phyloP scores from a whole-genome alignment of 2,329 filamentous ascomycete species.

The Aspergillus aculeatinus region DNA sequence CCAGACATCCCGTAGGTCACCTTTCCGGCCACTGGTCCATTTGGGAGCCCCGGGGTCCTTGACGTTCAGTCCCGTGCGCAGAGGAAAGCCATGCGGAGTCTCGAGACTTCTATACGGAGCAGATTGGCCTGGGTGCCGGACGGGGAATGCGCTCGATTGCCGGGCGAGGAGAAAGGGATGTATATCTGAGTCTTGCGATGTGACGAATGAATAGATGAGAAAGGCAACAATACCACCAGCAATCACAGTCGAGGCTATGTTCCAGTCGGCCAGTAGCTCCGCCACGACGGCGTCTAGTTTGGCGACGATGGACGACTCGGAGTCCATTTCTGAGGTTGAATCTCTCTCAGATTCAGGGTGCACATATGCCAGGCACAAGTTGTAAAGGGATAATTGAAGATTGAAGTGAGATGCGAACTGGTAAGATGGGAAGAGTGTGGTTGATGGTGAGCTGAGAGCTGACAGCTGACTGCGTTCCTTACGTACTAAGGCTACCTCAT shows the following conservation, averaged over 20 bases:
- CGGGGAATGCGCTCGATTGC: conserved; percentile 73
- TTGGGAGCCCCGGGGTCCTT: conserved; percentile 76
- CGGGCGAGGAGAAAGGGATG: conserved; percentile 88
- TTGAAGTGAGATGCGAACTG: not conserved
- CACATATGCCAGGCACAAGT: not conserved
- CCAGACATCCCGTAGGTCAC: conserved; percentile 92
- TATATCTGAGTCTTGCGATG: conserved; percentile 77
- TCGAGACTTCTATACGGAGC: conserved; percentile 82
- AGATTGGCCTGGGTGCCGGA: conserved; percentile 81
- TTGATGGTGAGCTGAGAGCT: not conserved
- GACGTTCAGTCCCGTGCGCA: conserved; percentile 75
- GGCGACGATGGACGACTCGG: conserved; percentile 57
- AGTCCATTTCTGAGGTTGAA: conserved; percentile 37
- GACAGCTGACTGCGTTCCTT: not conserved
- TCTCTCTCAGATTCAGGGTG: conserved; percentile 2
- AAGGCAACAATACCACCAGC: conserved; percentile 65
- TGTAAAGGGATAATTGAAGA: not conserved
- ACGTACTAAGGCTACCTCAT: not conserved
- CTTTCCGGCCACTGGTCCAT: conserved; percentile 80
- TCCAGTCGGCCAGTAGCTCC: conserved; percentile 74
- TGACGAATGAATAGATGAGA: conserved; percentile 68
- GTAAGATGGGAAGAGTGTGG: not conserved
- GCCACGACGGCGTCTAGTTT: conserved; percentile 71
- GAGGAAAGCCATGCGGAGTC: conserved; percentile 78
- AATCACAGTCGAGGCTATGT: conserved; percentile 73